These are phyloP conservation scores for Elaphomyces granulatus DNA, from an alignment of 495 filamentous ascomycete genomes.

Conservation along the genomic window DNA sequence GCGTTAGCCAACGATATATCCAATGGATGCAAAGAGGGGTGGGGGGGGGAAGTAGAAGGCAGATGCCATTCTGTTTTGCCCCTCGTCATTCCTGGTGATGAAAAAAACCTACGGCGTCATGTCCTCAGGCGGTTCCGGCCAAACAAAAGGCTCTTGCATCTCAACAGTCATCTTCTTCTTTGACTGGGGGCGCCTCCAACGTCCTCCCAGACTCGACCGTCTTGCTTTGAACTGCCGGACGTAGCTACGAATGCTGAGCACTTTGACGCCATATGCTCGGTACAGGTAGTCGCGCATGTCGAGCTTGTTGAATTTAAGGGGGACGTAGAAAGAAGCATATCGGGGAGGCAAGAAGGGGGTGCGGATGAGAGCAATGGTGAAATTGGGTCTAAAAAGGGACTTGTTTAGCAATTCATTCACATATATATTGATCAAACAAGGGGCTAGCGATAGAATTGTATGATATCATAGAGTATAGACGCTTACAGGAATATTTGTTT, in stretches of 20 bases:
- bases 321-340: conserved; percentile 73
- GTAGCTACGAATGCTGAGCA: conserved; percentile 58
- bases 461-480: background rate
- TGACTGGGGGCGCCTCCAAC: conserved; percentile 42
- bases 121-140: conserved; percentile 52
- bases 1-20: conserved; percentile 13
- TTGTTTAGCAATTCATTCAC: conserved; percentile 1
- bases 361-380: conserved; percentile 60
- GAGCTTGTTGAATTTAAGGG: conserved; percentile 79
- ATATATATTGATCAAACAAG: conserved; percentile 4
- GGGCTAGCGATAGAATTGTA: conserved; percentile 2
- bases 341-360: conserved; percentile 55
- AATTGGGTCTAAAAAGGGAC: conserved; percentile 47
- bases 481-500: conserved; percentile 61
- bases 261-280: conserved; percentile 54
- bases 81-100: too few relatives aligned
- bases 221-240: conserved; percentile 52
- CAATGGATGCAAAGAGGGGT: conserved; percentile 11
- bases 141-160: conserved; percentile 69
- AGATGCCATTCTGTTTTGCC: too few relatives aligned
- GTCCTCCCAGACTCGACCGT: conserved; percentile 27
- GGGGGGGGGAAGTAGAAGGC: too few relatives aligned
- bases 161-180: conserved; percentile 88
- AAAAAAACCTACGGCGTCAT: conserved; percentile 34
- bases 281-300: conserved; percentile 82